A percentile compares a stretch with the other conserved stretches of the same genome.
phyloP scores from a whole-genome alignment of 2,329 filamentous ascomycete species.

The Verticillium dahliae region DNA sequence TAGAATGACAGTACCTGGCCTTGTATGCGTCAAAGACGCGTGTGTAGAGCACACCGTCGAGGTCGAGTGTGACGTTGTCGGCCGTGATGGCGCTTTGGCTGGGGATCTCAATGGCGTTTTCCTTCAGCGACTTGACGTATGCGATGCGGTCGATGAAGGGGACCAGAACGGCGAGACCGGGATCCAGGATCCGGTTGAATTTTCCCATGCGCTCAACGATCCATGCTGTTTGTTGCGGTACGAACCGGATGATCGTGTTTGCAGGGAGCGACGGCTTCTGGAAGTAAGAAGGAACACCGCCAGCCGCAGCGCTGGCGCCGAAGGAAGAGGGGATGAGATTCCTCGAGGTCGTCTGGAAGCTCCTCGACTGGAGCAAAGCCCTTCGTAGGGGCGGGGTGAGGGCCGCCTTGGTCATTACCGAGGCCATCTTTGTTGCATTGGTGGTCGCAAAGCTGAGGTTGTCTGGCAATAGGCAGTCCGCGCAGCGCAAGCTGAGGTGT shows the following conservation, averaged over 20 bases:
- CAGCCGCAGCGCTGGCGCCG: slow-evolving; percentile 17
- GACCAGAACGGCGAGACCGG: slow-evolving; percentile 80
- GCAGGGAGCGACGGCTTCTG: slow-evolving; percentile 69
- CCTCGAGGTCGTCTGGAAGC: slow-evolving; percentile 9
- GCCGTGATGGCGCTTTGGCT: slow-evolving; percentile 97
- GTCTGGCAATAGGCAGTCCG: not conserved
- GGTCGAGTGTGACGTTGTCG: slow-evolving; percentile 94
- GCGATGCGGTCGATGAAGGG: slow-evolving; percentile 93
- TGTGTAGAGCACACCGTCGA: slow-evolving; percentile 94
- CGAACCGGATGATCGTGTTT: slow-evolving; percentile 93
- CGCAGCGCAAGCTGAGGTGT: not conserved
- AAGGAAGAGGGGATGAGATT: slow-evolving; percentile 15
- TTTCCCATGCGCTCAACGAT: slow-evolving; percentile 99
- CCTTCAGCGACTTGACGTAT: slow-evolving; percentile 97
- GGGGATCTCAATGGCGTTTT: slow-evolving; percentile 92
- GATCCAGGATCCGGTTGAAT: slow-evolving; percentile 88
- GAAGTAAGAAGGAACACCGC: slow-evolving; percentile 69
- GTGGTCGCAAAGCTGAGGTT: not conserved
- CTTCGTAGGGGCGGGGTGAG: slow-evolving; percentile 11
- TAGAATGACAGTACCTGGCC: slow-evolving; percentile 58
- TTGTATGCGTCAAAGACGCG: slow-evolving; percentile 97
- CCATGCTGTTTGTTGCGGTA: slow-evolving; percentile 99
- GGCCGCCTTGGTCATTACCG: slow-evolving; percentile 12
- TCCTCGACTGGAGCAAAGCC: slow-evolving; percentile 8
- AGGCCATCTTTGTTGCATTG: slow-evolving; percentile 13